Evolutionary conservation across 345 rosid genomes (phyloP).

Genomic region (Chamaenerion angustifolium): DNA sequence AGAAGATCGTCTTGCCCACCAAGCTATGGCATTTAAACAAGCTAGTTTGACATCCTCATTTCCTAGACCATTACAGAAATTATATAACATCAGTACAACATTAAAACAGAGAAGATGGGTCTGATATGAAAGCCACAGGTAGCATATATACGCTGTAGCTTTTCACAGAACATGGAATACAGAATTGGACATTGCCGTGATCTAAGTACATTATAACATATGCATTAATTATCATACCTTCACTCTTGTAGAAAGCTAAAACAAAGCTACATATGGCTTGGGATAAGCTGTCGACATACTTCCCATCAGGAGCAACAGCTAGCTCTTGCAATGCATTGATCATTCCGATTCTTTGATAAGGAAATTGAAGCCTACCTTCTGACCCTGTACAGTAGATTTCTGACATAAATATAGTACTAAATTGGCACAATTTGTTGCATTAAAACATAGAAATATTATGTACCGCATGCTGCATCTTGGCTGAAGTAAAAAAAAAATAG

Average conservation of each 20-base stretch:
- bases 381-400: constrained; percentile 42
- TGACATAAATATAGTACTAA: constrained; percentile 6
- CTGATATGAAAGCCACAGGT: background rate
- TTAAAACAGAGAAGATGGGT: constrained; percentile 5
- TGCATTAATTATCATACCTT: constrained; percentile 35
- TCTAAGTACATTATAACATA: constrained; percentile 2
- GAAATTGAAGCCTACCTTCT: constrained; percentile 84
- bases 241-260: constrained; percentile 60
- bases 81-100: background rate
- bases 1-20: constrained; percentile 62
- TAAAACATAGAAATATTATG: no score
- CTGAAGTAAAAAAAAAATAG: no score
- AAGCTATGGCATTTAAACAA: constrained; percentile 49
- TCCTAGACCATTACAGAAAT: constrained; percentile 25
- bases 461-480: no score
- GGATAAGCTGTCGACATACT: constrained; percentile 52
- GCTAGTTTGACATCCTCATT: constrained; percentile 90
- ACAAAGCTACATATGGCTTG: constrained; percentile 44
- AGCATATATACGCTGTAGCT: no score
- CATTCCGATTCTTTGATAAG: constrained; percentile 89
- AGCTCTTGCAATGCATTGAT: constrained; percentile 65
- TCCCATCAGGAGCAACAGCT: constrained; percentile 75
- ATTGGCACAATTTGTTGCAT: no score
- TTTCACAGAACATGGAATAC: no score
- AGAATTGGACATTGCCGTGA: no score